Base-by-base conservation (phyloP, 371 early-diverging fungal genomes). In the Mucor racemosus region DNA sequence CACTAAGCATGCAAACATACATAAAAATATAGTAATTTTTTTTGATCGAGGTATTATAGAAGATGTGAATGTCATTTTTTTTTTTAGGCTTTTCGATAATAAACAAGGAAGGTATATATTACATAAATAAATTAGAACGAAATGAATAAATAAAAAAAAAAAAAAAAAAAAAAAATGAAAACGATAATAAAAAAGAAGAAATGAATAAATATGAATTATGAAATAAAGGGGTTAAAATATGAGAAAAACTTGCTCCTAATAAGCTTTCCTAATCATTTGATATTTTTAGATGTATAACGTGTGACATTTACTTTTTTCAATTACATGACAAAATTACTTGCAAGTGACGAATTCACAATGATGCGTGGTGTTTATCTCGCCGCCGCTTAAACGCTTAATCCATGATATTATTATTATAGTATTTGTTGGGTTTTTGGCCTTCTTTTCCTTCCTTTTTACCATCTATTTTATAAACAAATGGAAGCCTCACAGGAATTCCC, bases 401-500 rank as follows among this genome's bases (percentile, higher is more conserved):
- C 50, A 53, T 6, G 26, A 13, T 10, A 26, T 9, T 21, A 46
- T 41, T 9, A 38, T 14, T n/a, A 9, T 44, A n/a, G 0, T 8
- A 50, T 60, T 39, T 60, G 59, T 46, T 46, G 46, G 17, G 46
- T 19, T 19, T 39, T 21, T 65, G 26, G 19, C 48, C n/a, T 53
- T 35, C 15, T 58, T 21, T 56, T 40, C 14, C 33, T 33, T 39
- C 19, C 19, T 34, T 34, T 64, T 11, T 35, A 48, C 50, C 1
- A 62, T 8, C 40, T 9, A 31, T 36, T 44, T 36, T 3, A 14
- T 21, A 42, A n/a, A n/a, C 41, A 38, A 38, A 72, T 72, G 72
- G 62, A 72, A 36, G 38, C 64, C n/a, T 64, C 67, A 39, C 10
- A 26, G 11, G 59, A 76, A 14, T 81, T 81, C 41, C 79, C 81